Conservation (phyloP, 1,284 basidiomycete genomes). For the Cryptococcus amylolentus region DNA sequence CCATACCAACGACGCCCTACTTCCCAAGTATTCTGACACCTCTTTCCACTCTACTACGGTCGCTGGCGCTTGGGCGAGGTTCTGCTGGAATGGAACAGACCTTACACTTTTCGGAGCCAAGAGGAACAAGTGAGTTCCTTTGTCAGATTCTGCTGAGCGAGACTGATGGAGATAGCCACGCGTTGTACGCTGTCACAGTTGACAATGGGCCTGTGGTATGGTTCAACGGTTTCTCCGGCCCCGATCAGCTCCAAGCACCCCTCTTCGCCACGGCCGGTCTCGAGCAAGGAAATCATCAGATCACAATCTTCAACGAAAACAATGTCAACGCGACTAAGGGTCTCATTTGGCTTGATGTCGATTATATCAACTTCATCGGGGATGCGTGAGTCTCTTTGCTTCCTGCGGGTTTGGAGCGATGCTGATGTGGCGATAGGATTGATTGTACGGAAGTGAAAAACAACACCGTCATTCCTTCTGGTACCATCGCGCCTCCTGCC, state of each 20-base stretch:
- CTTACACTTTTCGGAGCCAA: constrained; percentile 14
- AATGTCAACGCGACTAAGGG: constrained; percentile 3
- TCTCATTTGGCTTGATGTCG: constrained; percentile 15
- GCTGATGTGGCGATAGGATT: neutral
- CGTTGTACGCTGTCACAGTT: constrained; percentile 10
- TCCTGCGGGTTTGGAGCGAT: neutral
- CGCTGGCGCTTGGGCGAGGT: constrained; percentile 5
- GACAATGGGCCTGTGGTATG: constrained; percentile 13
- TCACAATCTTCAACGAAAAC: constrained; percentile 12
- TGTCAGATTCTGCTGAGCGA: neutral
- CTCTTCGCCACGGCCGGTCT: constrained; percentile 7
- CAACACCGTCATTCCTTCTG: constrained; percentile 7
- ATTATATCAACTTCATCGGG: constrained; percentile 10
- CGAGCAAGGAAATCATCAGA: constrained; percentile 10
- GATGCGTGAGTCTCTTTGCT: constrained; percentile 6
- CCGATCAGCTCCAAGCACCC: constrained; percentile 6
- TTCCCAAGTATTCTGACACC: constrained; percentile 3
- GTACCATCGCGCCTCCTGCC: constrained; percentile 4
- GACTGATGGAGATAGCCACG: constrained; percentile 7
- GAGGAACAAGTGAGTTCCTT: constrained; percentile 12
- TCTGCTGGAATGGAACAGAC: constrained; percentile 18
- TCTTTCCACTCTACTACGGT: constrained; percentile 14
- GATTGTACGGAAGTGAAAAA: neutral
- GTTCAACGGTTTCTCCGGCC: constrained; percentile 3
- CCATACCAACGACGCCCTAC: constrained; percentile 10